phyloP scores from a whole-genome alignment of 2,329 filamentous ascomycete species.

The Aschersonia sp. region DNA sequence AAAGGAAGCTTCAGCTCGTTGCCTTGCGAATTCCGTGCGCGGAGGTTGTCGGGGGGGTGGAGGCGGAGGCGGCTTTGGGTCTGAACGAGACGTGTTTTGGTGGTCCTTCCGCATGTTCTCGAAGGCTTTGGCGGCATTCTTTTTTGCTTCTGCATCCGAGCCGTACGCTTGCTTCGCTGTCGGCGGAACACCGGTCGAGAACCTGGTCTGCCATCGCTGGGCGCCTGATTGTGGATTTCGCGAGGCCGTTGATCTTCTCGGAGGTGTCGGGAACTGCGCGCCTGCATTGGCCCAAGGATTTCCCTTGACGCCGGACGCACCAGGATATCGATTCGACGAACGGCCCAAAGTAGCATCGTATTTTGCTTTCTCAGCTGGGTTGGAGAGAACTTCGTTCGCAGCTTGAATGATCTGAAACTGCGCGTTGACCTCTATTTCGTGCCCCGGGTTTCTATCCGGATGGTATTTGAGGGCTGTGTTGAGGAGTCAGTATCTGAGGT shows the following conservation, averaged over 20 bases:
- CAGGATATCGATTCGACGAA: constrained; percentile 20
- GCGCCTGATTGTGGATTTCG: constrained; percentile 21
- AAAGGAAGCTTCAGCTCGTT: constrained; percentile 40
- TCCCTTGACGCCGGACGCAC: constrained; percentile 39
- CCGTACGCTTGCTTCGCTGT: constrained; percentile 24
- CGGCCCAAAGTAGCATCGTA: constrained; percentile 34
- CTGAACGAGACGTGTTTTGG: constrained; percentile 13
- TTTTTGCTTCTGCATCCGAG: constrained; percentile 21
- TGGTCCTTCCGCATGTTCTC: constrained; percentile 25
- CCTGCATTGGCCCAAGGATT: constrained; percentile 40
- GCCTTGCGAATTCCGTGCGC: constrained; percentile 35
- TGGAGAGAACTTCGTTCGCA: constrained; percentile 60
- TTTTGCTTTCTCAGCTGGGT: constrained; percentile 33
- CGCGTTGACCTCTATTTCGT: constrained; percentile 62
- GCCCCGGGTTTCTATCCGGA: constrained; percentile 76
- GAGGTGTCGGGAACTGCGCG: constrained; percentile 35
- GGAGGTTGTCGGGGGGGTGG: constrained; percentile 26
- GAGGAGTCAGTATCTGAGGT: background rate
- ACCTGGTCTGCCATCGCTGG: constrained; percentile 28
- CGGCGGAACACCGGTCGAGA: constrained; percentile 24
- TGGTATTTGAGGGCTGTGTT: constrained; percentile 64
- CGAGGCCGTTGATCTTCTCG: constrained; percentile 21
- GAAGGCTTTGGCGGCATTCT: constrained; percentile 26
- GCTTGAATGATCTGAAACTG: constrained; percentile 80
- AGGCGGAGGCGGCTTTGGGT: constrained; percentile 11